A percentile compares a stretch with the other conserved stretches of the same genome.
phyloP scores from a whole-genome alignment of 176 grass and related monocot genomes.

The Saccharum spontaneum region DNA sequence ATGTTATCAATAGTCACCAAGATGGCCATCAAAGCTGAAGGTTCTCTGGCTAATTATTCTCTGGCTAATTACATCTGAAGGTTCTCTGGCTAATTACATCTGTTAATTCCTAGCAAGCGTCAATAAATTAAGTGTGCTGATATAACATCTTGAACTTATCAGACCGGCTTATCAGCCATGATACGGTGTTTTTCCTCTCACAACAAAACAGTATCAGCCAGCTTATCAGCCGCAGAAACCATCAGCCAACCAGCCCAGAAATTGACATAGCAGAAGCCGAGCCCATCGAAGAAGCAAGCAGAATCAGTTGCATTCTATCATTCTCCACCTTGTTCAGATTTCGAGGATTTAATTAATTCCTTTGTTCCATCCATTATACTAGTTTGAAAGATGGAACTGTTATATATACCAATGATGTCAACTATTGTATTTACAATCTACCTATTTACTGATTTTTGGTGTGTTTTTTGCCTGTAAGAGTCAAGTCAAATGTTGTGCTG shows the following conservation, averaged over 20 bases:
- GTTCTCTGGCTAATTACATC: slow-evolving; percentile 18
- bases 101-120: neutral
- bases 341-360: neutral
- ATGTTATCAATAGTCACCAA: slow-evolving; percentile 30
- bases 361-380: neutral
- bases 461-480: neutral
- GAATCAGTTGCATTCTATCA: neutral
- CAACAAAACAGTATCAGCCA: too few relatives aligned
- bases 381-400: neutral
- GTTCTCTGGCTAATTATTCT: neutral
- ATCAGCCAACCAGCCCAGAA: too few relatives aligned
- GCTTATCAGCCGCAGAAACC: too few relatives aligned
- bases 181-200: too few relatives aligned
- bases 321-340: neutral
- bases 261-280: neutral
- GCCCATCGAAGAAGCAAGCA: neutral
- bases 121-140: neutral
- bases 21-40: neutral
- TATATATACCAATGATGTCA: neutral
- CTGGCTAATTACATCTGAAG: neutral
- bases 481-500: neutral
- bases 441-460: neutral
- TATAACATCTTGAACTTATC: too few relatives aligned
- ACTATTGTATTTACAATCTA: neutral
- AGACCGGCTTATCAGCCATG: too few relatives aligned